A percentile compares a stretch with the other conserved stretches of the same genome.
These are phyloP conservation scores for Spencermartinsiella europaea DNA, from an alignment of 805 yeast species.

Conservation along the genomic window DNA sequence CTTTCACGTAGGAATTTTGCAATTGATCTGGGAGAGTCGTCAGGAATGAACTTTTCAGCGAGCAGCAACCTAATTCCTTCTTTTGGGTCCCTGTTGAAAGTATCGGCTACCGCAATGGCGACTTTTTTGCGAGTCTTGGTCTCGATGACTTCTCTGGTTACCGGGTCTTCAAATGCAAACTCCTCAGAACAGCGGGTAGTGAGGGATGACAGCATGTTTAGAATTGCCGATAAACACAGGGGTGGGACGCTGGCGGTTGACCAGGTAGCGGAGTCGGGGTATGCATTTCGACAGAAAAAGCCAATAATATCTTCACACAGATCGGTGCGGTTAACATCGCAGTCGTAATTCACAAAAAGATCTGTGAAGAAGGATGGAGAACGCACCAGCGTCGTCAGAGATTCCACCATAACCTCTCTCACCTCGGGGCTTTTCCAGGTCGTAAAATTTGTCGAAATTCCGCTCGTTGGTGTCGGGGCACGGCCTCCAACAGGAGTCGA, in stretches of 20 bases:
- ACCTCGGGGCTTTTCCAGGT: slow-evolving; percentile 29
- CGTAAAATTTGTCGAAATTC: slow-evolving; percentile 10
- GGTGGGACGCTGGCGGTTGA: slow-evolving; percentile 91
- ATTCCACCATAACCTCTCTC: slow-evolving; percentile 80
- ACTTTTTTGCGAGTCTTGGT: slow-evolving; percentile 49
- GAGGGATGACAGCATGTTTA: slow-evolving; percentile 62
- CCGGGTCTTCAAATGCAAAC: slow-evolving; percentile 11
- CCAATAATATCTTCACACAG: slow-evolving; percentile 62
- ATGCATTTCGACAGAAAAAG: slow-evolving; percentile 67
- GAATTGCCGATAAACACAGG: slow-evolving; percentile 80
- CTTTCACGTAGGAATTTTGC: slow-evolving; percentile 77
- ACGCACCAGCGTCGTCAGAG: slow-evolving; percentile 56
- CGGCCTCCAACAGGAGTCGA: slow-evolving; percentile 21
- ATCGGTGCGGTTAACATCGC: slow-evolving; percentile 83
- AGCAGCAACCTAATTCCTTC: slow-evolving; percentile 63
- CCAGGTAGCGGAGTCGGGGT: slow-evolving; percentile 76
- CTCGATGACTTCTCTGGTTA: slow-evolving; percentile 14
- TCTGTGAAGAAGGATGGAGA: slow-evolving; percentile 72
- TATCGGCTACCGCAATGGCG: slow-evolving; percentile 68
- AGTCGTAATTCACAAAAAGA: slow-evolving; percentile 78
- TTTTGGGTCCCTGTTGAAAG: slow-evolving; percentile 74
- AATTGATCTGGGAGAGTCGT: slow-evolving; percentile 46
- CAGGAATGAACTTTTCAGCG: slow-evolving; percentile 59
- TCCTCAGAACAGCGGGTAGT: slow-evolving; percentile 38
- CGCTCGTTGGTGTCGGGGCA: slow-evolving; percentile 11